Evolutionary conservation across 2,329 filamentous ascomycete species (phyloP), one percentile per base, ranked within the genome.

Genomic region (Trichoderma brevicompactum): DNA sequence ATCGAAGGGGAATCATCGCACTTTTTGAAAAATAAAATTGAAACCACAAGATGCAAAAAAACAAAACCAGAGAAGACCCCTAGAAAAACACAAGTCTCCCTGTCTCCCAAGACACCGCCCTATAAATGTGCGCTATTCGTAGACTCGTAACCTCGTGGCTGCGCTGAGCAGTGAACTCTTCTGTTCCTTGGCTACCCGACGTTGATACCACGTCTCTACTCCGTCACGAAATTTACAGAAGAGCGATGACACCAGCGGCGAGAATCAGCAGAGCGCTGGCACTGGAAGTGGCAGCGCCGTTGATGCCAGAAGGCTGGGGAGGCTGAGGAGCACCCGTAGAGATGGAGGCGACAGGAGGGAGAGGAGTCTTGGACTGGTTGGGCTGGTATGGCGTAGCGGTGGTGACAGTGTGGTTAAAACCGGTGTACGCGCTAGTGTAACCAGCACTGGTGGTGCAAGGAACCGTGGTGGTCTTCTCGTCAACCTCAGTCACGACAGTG

Each of bases 201-300:
- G 50, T 49, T 65, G 48, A 67, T 56, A 64, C 64, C 67, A 69
- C 62, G 69, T 68, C 68, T 72, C 70, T 69, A 74, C 68, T 69
- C 48, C 62, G 64, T 70, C 66, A 69, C 70, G 71, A 65, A 56
- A 38, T 56, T 71, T 77, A 79, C 70, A 79, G 69, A 56, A 79
- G 76, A 55, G 75, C 76, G 41, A 78, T 68, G 66, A 74, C 68
- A 65, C 75, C 77, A 53, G 75, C 77, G 49, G 73, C 77, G 43
- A 74, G 71, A 43, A 79, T 71, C 19, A 79, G 74, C 58, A 79
- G 70, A n/a, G 73, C 72, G 70, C 77, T 79, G 69, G 75, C 72
- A 40, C 76, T 72, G 12, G 74, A 73, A 50, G 72, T 66, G 46
- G 75, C 70, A 13, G 75, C 77, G 55, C 68, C 73, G 66, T 68